Conservation (phyloP, 2,329 filamentous ascomycete species). For the Blastomyces parvus region DNA sequence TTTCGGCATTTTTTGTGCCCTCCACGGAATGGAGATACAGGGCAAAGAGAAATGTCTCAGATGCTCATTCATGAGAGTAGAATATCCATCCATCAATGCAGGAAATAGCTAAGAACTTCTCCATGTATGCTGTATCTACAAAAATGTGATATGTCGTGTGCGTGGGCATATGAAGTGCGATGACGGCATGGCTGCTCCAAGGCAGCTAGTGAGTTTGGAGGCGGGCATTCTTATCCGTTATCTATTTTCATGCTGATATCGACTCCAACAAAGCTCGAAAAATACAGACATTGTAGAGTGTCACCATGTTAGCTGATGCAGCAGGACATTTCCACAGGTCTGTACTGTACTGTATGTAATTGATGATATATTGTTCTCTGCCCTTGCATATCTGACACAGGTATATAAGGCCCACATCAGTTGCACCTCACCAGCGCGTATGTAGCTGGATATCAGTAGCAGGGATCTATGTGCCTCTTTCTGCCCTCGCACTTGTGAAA, state of each 20-base stretch:
- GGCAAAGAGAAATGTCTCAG: too few species aligned
- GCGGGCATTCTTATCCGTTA: background rate
- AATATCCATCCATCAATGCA: background rate
- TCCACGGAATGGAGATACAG: background rate
- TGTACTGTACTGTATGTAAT: too few species aligned
- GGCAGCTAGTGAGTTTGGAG: too few species aligned
- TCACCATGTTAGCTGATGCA: too few species aligned
- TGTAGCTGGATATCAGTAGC: too few species aligned
- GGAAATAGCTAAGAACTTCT: background rate
- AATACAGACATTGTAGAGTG: too few species aligned
- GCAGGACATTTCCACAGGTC: too few species aligned
- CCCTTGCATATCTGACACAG: too few species aligned
- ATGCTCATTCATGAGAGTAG: background rate
- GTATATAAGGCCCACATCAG: background rate
- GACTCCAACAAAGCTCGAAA: too few species aligned
- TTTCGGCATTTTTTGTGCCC: background rate
- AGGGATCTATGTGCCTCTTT: background rate
- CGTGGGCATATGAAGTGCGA: background rate
- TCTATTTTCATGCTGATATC: background rate
- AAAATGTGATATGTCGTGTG: background rate
- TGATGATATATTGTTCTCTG: too few species aligned
- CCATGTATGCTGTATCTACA: too few species aligned
- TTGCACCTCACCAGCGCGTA: too few species aligned
- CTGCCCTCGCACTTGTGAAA: background rate
- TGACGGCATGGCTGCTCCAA: background rate